Base-by-base conservation (phyloP, 2,329 filamentous ascomycete species). In the Stagonosporopsis cucurbitacearum region DNA sequence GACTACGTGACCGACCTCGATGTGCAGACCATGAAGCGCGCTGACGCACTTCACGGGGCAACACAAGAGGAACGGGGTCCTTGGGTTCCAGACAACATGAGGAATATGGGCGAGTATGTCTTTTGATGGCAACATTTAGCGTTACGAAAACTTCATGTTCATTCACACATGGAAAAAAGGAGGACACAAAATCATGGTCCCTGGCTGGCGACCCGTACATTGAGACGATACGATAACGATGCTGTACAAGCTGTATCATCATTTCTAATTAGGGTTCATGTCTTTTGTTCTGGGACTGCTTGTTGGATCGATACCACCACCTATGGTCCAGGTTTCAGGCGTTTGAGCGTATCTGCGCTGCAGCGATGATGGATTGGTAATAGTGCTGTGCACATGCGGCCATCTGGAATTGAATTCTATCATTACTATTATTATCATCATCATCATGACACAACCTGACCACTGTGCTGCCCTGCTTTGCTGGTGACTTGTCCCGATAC, bases 1-100 rank as follows among this genome's bases (percentile, higher is more conserved):
- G 86, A 86, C 70, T 98, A 96, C 73, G 88, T 97, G 35, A 98
- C 94, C 6, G 95, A 98, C 71, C 82, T 99, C 40, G 95, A 98
- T 71, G 86, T 97, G 46, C 89, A 95, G 79, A 97, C 93, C 2
- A 76, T 98, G 72, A 89, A 90, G 75, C 86, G 94, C 28, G 92
- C 93, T n/a, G 86, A 96, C 64, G 94, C 89, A 25, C 88, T 98
- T 70, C 87, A 88, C 65, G 83, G 82, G 58, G 89, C 92, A 5
- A 94, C 89, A 0, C 87, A 90, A 0, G 91, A 94, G 65, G 93
- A 97, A 81, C 93, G 92, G 75, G 94, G 93, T 1, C 84, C 87
- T 7, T 96, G 91, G 91, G 77, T 92, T 53, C 86, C 87, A 0
- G 88, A 92, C 60, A 89, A 91, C 70, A 84, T 88, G 33, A 46